Evolutionary conservation across 2,329 filamentous ascomycete genomes (phyloP), one percentile per base, ranked within the genome.

Genomic region (Fusarium aywerte): DNA sequence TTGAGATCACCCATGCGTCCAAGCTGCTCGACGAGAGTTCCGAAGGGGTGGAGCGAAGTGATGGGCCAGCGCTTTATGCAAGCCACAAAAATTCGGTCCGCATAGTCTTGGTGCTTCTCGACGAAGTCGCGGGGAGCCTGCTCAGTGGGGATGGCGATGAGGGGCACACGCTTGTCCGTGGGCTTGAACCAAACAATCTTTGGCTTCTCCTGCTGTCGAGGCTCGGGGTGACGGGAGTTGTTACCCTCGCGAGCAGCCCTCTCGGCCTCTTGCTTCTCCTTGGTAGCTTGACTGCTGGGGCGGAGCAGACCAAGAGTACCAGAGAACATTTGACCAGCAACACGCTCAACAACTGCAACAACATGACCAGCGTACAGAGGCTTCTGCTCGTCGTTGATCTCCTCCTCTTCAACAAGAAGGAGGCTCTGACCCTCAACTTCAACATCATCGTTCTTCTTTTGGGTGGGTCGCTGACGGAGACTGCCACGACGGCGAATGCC

Each of bases 111-210:
- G 78, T 99, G 96, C 80, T 96, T 97, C 83, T 99, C 96, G 27
- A 99, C 96, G 74, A 99, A 99, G 80, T 98, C 96, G 33, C 93
- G 91, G 20, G 96, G 96, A 10, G 96, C 96, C 81, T 99, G 96
- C 79, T 99, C 96, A 4, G 96, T 99, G 2, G 96, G 96, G 68
- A 99, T 99, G 53, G 96, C 96, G 79, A 99, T 99, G 69, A 99
- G 85, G 48, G 96, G 96, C 45, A 99, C 96, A 76, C 96, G 93
- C 87, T 99, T 98, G 81, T 99, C 96, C 2, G 96, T 99, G 59
- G 96, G 96, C 85, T 99, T 99, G 84, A 99, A 99, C 96, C 96
- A 99, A 39, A 99, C 96, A 80, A 99, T 99, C 89, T 99, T 99
- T 67, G 96, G 96, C 82, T 97, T 97, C 68, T 99, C 96, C 77